These are phyloP conservation scores for Blastobotrys muscicola DNA, from an alignment of 805 yeast genomes.

Conservation along the genomic window DNA sequence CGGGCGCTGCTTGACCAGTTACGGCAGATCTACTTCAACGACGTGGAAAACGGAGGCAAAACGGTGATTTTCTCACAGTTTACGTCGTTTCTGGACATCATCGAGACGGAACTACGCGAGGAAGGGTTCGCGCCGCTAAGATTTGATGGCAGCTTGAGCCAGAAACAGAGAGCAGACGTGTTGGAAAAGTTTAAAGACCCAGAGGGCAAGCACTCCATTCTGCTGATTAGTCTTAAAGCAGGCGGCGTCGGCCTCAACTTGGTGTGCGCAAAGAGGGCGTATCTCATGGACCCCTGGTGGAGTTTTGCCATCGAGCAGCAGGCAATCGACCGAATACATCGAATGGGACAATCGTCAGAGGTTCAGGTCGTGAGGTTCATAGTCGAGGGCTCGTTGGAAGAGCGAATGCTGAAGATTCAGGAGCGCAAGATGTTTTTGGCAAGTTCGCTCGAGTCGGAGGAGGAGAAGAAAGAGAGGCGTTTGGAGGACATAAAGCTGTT, in stretches of 20 bases:
- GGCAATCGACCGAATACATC: constrained; percentile 83
- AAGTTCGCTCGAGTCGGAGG: constrained; percentile 25
- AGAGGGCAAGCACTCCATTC: constrained; percentile 32
- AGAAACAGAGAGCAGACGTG: constrained; percentile 54
- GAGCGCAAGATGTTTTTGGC: constrained; percentile 50
- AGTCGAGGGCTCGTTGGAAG: constrained; percentile 75
- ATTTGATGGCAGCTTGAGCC: constrained; percentile 72
- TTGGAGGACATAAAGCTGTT: constrained; percentile 29
- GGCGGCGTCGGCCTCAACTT: constrained; percentile 92
- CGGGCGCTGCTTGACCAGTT: constrained; percentile 58
- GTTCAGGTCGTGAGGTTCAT: constrained; percentile 77
- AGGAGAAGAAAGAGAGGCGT: constrained; percentile 26
- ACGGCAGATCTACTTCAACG: constrained; percentile 18
- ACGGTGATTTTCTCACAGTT: constrained; percentile 85
- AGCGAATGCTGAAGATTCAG: constrained; percentile 78
- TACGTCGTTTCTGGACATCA: constrained; percentile 68
- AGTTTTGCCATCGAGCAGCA: constrained; percentile 85
- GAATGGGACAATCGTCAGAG: constrained; percentile 71
- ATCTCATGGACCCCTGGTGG: constrained; percentile 97
- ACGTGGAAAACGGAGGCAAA: constrained; percentile 56
- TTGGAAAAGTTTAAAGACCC: constrained; percentile 43
- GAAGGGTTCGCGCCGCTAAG: constrained; percentile 49
- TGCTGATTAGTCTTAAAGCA: constrained; percentile 73
- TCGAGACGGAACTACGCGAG: constrained; percentile 49
- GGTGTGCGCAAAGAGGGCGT: constrained; percentile 77